phyloP scores from a whole-genome alignment of 2,329 filamentous ascomycete species.

The Diplodia scrobiculata region DNA sequence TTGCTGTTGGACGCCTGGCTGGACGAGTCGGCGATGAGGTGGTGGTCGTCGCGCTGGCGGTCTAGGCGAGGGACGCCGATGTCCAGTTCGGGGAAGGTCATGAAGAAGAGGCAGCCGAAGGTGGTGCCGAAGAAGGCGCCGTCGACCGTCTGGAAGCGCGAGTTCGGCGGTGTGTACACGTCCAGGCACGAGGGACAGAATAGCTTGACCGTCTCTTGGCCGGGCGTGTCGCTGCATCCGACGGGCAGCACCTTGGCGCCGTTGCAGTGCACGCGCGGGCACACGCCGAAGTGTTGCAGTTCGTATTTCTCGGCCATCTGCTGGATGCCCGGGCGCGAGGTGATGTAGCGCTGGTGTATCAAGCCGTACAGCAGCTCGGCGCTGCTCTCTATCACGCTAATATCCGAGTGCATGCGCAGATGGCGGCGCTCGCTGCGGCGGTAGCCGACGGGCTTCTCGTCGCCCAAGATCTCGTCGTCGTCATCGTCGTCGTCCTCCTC shows the following conservation, averaged over 20 bases:
- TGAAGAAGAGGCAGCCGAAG: constrained; percentile 94
- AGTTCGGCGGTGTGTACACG: constrained; percentile 96
- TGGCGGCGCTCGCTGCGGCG: constrained; percentile 64
- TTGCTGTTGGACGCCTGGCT: constrained; percentile 41
- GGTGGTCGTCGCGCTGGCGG: constrained; percentile 35
- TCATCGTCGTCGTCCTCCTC: constrained; percentile 68
- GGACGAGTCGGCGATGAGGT: constrained; percentile 40
- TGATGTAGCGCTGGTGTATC: constrained; percentile 98
- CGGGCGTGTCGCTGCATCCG: constrained; percentile 89
- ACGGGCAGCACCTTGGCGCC: constrained; percentile 89
- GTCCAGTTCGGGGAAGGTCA: constrained; percentile 96
- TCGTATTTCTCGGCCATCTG: constrained; percentile 99
- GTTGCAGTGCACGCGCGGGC: constrained; percentile 91
- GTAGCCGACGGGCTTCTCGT: constrained; percentile 61
- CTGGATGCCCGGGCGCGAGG: constrained; percentile 91
- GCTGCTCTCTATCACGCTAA: constrained; percentile 93
- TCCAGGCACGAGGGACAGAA: constrained; percentile 97
- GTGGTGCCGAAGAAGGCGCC: constrained; percentile 98
- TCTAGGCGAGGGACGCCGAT: constrained; percentile 69
- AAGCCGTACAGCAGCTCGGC: constrained; percentile 98
- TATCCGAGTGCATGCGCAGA: constrained; percentile 83
- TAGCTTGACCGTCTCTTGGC: constrained; percentile 95
- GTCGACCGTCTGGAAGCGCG: constrained; percentile 93
- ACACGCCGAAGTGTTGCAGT: constrained; percentile 90
- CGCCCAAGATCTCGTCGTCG: constrained; percentile 50